These are phyloP conservation scores for Colletotrichum chrysophilum DNA, from an alignment of 2,329 filamentous ascomycete genomes.

Conservation along the genomic window DNA sequence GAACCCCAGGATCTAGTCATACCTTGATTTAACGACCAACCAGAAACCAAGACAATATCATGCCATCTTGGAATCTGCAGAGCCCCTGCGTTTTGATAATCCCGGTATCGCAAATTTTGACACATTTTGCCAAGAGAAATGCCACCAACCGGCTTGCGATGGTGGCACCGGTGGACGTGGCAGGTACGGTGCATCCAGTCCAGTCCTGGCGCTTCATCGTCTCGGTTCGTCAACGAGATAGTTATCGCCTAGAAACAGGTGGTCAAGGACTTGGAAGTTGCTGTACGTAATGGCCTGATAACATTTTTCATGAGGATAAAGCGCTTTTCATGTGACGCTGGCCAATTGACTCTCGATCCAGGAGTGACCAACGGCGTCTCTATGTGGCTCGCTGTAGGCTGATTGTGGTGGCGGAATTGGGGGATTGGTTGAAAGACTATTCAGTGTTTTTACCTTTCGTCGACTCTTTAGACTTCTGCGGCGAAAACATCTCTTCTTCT, in stretches of 20 bases:
- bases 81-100: not conserved
- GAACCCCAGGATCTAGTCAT: not conserved
- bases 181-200: not conserved
- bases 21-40: not conserved
- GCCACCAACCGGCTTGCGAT: not conserved
- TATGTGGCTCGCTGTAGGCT: not conserved
- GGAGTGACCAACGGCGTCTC: not conserved
- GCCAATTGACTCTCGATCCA: not conserved
- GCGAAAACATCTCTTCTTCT: slow-evolving; percentile 28
- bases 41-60: not conserved
- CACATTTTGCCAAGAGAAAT: not conserved
- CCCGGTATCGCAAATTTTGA: not conserved
- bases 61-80: not conserved
- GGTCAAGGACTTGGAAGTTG: not conserved
- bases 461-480: slow-evolving; percentile 25
- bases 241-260: not conserved
- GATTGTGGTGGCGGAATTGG: not conserved
- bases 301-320: not conserved
- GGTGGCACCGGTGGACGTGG: not conserved
- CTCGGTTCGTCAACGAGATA: not conserved
- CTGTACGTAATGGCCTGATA: not conserved
- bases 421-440: not conserved
- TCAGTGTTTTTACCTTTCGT: not conserved
- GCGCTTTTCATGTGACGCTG: not conserved
- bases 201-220: too few species aligned